Evolutionary conservation across 2,329 filamentous ascomycete species (phyloP), one percentile per base, ranked within the genome.

Genomic region (Colletotrichum zoysiae): DNA sequence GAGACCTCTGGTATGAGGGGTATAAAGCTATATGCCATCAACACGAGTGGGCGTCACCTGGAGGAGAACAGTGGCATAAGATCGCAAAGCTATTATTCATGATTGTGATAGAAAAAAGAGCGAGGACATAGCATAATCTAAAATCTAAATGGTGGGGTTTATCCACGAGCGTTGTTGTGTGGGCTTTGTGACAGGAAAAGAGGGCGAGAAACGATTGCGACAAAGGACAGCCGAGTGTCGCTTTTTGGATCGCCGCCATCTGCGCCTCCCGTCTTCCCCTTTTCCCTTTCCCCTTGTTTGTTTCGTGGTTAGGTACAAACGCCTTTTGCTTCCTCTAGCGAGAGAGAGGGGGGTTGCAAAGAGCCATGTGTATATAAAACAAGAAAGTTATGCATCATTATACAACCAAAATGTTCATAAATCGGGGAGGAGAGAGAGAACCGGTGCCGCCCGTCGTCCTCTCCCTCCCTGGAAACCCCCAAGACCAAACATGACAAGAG

Each of bases 321-420:
- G 30, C 16, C 40, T 30, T 62, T 62, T 38, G 53, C 53, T 38
- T 16, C 35, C 55, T 40, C 55, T 3, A 5, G 20, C 35, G 1
- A 26, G 55, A 40, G 35, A 38, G 84, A 71, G 23, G 44, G 44
- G 5, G 50, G 65, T 30, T 30, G 30, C 48, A 59, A 76, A 38
- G 56, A 77, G 71, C 38, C 56, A 59, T 71, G 58, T 69, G 33
- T 71, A 66, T 71, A 33, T 65, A 51, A 60, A 65, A 48, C 35
- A 44, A 33, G 46, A 59, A 55, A 46, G 55, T 68, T 71, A 64
- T 69, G 64, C 65, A 71, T 71, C 69, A 71, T 71, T 71, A 71
- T 71, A 69, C 59, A 71, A 71, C 59, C 69, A 69, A 69, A 50
- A 40, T 65, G 59, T 69, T 66, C 69, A 69, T 69, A 69, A 63